Base-by-base conservation (phyloP, 2,329 filamentous ascomycete genomes). In the Botrytis pseudocinerea region DNA sequence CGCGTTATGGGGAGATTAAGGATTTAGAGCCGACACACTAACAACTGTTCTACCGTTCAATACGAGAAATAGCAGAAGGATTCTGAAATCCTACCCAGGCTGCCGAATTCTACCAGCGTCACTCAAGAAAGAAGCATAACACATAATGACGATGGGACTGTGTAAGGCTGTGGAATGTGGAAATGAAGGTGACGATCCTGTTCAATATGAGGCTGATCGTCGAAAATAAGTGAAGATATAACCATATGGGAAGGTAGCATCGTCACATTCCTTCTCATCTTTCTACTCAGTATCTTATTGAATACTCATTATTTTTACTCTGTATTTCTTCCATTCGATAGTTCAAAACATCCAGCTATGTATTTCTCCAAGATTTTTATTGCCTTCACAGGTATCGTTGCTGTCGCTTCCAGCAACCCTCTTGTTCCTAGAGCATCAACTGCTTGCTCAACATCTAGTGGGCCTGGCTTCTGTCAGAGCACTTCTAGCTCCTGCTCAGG, bases 391-490 rank as follows among this genome's bases (percentile, higher is more conserved):
- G 48, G 65, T n/a, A 42, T 69, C 48, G 32, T 69, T 32, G 38
- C 65, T 65, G n/a, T 54, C 8, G 60, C 38, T 57, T 51, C 70
- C 10, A 32, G 62, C 10, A 72, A 68, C 42, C 70, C 51, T 18
- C 42, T 72, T 10, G 4, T 72, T 2, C 63, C 70, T 48, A 73
- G 76, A 63, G 70, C 75, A 16, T 70, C 72, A 18, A 66, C 73
- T 7, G 42, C 70, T 22, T 77, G 76, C 66, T 70, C 68, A 4
- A 74, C 75, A 12, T 64, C 73, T n/a, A 62, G 48, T 16, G 75
- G 74, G 12, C 51, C 46, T 14, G 76, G 76, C 9, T 71, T 71
- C 46, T 77, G 76, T 65, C 51, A 75, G 38, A 71, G 51, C 51
- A 77, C 66, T 14, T 64, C 72, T 18, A 73, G 40, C 46, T 44